Evolutionary conservation across 345 rosid genomes (phyloP), one percentile per base, ranked within the genome.

Genomic region (Kandelia obovata): DNA sequence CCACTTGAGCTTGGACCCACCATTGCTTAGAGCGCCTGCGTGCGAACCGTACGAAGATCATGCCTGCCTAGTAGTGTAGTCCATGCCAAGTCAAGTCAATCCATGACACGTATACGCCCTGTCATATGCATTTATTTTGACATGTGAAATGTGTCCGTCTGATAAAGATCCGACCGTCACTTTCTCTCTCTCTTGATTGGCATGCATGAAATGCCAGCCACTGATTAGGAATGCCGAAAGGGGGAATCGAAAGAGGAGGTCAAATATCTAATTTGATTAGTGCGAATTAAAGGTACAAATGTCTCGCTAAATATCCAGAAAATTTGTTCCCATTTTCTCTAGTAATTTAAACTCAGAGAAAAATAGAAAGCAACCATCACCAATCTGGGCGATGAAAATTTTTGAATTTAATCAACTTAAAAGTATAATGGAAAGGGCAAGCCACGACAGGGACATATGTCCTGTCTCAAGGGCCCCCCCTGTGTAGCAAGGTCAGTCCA

Each of bases 1-100:
- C 71, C 73, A 77, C 65, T 69, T 75, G 83, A 43, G 59, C 27
- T 39, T 35, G 75, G 80, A 58, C 83, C 79, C 77, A 25, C 63
- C 21, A 7, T 5, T 0, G 31, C 32, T 61, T 61, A 34, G 43
- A 62, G 68, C 78, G 67, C 69, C 67, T 51, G 70, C 64, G 66
- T 74, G 23, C 39, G 56, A 7, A 39, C 28, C 5, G 71, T 66
- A 58, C 28, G 30, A 53, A 20, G 39, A 43, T 43, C 49, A 7
- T 30, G 30, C 47, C 68, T 3, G 27, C n/a, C n/a, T n/a, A n/a
- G n/a, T n/a, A n/a, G n/a, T n/a, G 31, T 62, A 55, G 32, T 63
- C 63, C 9, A 26, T n/a, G 17, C 13, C 34, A 31, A 32, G 7
- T 34, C 37, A 34, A 59, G 53, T 53, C 55, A 68, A n/a, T 4